Conservation (phyloP, 345 rosid species). For the Punica granatum region DNA sequence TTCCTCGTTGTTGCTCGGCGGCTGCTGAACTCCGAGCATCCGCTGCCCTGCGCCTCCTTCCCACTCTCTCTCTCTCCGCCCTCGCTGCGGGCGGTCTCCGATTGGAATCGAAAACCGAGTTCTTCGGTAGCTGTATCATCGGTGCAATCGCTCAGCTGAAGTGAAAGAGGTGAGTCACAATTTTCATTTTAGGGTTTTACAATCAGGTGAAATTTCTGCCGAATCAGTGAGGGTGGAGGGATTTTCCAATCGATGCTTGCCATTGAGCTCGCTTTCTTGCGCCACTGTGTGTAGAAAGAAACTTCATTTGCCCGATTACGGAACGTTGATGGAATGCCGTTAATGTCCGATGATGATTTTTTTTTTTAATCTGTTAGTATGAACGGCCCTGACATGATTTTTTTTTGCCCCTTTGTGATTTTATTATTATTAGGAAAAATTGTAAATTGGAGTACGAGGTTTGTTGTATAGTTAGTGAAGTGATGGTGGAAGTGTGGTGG, state of each 20-base stretch:
- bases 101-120: too few species aligned
- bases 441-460: neutral
- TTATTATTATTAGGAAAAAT: neutral
- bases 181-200: neutral
- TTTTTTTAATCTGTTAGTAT: neutral
- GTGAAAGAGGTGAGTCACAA: neutral
- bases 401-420: too few species aligned
- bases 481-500: conserved; percentile 91
- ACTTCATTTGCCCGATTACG: neutral
- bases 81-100: too few species aligned
- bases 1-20: too few species aligned
- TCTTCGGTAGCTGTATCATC: too few species aligned
- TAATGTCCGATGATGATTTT: neutral
- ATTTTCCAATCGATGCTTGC: neutral
- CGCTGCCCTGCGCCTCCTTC: too few species aligned
- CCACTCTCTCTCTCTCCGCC: too few species aligned
- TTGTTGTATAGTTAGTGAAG: neutral
- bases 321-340: neutral
- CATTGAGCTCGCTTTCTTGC: neutral
- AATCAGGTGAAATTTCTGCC: neutral
- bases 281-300: neutral
- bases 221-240: neutral
- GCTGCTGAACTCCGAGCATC: too few species aligned
- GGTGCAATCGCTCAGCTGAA: neutral
- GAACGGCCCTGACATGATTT: neutral